Evolutionary conservation across 2,329 filamentous ascomycete genomes (phyloP).

Genomic region (Trichoderma koningiopsis): DNA sequence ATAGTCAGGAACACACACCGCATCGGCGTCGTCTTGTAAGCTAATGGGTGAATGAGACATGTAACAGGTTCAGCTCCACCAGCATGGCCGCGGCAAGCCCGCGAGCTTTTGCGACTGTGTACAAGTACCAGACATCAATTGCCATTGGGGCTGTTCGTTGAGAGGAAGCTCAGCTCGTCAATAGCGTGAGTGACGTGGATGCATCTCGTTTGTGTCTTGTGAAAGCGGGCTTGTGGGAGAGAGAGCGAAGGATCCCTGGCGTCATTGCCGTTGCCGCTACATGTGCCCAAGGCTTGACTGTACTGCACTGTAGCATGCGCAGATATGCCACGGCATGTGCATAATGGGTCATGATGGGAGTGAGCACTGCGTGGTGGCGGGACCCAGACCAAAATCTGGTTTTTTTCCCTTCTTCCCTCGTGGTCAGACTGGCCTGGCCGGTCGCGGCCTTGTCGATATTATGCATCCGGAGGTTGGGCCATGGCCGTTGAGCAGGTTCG

Average conservation of each 20-base stretch:
- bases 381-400: conserved; percentile 5
- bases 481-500: background rate
- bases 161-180: conserved; percentile 8
- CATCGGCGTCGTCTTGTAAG: background rate
- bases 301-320: background rate
- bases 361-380: conserved; percentile 18
- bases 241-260: background rate
- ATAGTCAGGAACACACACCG: conserved; percentile 19
- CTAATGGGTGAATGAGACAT: conserved; percentile 12
- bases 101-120: background rate
- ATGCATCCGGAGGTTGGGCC: conserved; percentile 21
- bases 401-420: background rate
- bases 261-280: background rate
- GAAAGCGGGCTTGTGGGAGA: background rate
- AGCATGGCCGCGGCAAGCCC: conserved; percentile 8
- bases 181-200: conserved; percentile 19
- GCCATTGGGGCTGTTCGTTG: background rate
- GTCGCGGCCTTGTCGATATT: conserved; percentile 22
- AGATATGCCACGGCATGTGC: background rate
- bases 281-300: background rate
- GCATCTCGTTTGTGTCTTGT: conserved; percentile 4
- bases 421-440: conserved; percentile 23
- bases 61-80: background rate
- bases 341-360: background rate
- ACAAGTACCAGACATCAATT: background rate